These are phyloP conservation scores for Psilocybe azurescens DNA, from an alignment of 768 basidiomycete species.

Conservation along the genomic window DNA sequence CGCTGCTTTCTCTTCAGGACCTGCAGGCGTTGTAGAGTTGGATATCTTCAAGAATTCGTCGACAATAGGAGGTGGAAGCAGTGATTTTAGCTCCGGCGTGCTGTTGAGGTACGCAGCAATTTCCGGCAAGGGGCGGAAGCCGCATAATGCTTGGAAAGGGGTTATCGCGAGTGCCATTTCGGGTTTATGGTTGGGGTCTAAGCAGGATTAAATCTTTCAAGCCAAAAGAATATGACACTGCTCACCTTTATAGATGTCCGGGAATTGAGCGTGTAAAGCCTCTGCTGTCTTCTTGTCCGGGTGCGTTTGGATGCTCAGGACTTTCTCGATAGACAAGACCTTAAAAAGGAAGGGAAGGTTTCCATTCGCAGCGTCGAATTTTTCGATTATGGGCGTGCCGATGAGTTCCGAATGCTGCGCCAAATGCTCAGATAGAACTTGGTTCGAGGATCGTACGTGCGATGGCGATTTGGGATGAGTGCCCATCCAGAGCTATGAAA, in stretches of 20 bases:
- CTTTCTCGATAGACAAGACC: conserved; percentile 87
- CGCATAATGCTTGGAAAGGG: conserved; percentile 88
- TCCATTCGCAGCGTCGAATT: conserved; percentile 60
- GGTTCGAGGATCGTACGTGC: conserved; percentile 37
- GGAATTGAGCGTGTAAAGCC: conserved; percentile 66
- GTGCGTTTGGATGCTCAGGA: conserved; percentile 91
- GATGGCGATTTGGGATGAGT: conserved; percentile 81
- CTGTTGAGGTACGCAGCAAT: conserved; percentile 70
- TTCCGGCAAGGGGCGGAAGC: conserved; percentile 81
- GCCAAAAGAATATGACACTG: neutral
- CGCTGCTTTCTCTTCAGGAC: conserved; percentile 56
- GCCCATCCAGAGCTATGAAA: conserved; percentile 94
- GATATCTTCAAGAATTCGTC: conserved; percentile 56
- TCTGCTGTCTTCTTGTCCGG: conserved; percentile 87
- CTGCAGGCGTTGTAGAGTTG: conserved; percentile 44
- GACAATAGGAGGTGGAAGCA: conserved; percentile 66
- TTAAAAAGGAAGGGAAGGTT: conserved; percentile 94
- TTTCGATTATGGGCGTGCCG: conserved; percentile 57
- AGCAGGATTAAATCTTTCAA: neutral
- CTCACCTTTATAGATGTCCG: conserved; percentile 90
- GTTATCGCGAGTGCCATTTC: conserved; percentile 99
- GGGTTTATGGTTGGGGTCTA: conserved; percentile 97
- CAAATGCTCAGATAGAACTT: conserved; percentile 63
- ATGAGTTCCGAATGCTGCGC: conserved; percentile 71
- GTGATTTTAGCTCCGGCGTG: conserved; percentile 77